Conservation (phyloP, 192 early-diverging fungal species). For the Linnemannia zychae region DNA sequence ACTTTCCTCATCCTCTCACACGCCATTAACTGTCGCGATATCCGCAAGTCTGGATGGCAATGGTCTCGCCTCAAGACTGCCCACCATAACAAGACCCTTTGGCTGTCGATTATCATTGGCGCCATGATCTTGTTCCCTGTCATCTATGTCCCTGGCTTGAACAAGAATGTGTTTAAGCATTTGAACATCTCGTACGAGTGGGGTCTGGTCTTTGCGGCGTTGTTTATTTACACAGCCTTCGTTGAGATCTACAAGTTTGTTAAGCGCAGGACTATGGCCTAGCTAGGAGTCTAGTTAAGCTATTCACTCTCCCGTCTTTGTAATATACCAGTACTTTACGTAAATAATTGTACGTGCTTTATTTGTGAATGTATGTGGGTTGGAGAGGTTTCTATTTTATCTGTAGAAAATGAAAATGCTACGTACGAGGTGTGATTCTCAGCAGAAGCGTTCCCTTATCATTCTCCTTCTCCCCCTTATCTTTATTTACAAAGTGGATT, state of each 20-base stretch:
- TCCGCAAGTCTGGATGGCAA: slow-evolving; percentile 71
- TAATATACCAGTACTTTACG: too few relatives aligned
- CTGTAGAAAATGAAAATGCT: too few relatives aligned
- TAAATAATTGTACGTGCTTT: too few relatives aligned
- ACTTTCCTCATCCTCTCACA: slow-evolving; percentile 80
- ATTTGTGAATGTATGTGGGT: too few relatives aligned
- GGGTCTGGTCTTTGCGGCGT: slow-evolving; percentile 25
- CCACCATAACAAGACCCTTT: slow-evolving; percentile 55
- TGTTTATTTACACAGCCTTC: slow-evolving; percentile 35
- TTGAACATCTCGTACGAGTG: slow-evolving; percentile 42
- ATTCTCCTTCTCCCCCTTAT: too few relatives aligned
- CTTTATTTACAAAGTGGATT: too few relatives aligned
- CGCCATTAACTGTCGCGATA: slow-evolving; percentile 83
- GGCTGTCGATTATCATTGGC: slow-evolving; percentile 66
- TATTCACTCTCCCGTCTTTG: too few relatives aligned
- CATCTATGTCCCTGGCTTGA: slow-evolving; percentile 49
- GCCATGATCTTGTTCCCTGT: slow-evolving; percentile 55
- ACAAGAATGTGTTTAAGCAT: slow-evolving; percentile 54
- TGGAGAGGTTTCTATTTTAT: too few relatives aligned
- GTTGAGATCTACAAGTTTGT: slow-evolving; percentile 53
- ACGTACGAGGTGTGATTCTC: too few relatives aligned
- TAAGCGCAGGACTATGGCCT: slow-evolving; percentile 46
- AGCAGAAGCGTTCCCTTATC: too few relatives aligned
- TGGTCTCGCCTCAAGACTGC: slow-evolving; percentile 23
- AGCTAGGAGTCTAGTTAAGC: not conserved